Conservation (phyloP, 306 rosid genomes). For the Lathyrus oleraceus region DNA sequence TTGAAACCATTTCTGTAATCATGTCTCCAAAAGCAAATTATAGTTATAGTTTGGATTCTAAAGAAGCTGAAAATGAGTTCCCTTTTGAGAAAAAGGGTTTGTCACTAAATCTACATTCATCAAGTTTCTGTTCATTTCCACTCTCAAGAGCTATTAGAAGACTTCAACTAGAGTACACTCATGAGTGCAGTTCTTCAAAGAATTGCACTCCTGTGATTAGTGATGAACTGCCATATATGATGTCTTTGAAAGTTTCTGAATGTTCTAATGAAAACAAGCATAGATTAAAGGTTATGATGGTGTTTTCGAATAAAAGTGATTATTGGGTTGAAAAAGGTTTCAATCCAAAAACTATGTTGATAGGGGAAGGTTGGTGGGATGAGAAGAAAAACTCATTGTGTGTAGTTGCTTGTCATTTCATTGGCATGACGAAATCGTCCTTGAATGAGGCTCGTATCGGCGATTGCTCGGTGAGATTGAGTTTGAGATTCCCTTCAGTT, state of each 20-base stretch:
- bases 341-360: constrained; percentile 41
- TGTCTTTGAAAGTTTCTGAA: constrained; percentile 1
- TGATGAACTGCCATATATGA: not conserved
- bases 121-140: constrained; percentile 28
- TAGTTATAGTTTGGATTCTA: constrained; percentile 38
- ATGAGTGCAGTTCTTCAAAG: constrained; percentile 23
- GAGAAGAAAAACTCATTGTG: constrained; percentile 37
- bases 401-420: constrained; percentile 50
- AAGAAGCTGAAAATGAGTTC: not conserved
- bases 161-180: constrained; percentile 30
- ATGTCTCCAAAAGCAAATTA: constrained; percentile 47
- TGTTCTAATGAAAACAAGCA: constrained; percentile 7
- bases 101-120: not conserved
- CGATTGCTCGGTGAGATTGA: constrained; percentile 59
- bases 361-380: constrained; percentile 70
- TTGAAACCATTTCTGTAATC: constrained; percentile 46
- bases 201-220: constrained; percentile 2
- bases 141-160: not conserved
- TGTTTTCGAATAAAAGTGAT: constrained; percentile 17
- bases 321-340: constrained; percentile 20
- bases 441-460: constrained; percentile 42
- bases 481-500: constrained; percentile 45
- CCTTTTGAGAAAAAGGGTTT: constrained; percentile 27
- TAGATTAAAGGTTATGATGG: constrained; percentile 41
- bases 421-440: constrained; percentile 31